Base-by-base conservation (phyloP, 805 yeast genomes). In the Komagataella ulmi region DNA sequence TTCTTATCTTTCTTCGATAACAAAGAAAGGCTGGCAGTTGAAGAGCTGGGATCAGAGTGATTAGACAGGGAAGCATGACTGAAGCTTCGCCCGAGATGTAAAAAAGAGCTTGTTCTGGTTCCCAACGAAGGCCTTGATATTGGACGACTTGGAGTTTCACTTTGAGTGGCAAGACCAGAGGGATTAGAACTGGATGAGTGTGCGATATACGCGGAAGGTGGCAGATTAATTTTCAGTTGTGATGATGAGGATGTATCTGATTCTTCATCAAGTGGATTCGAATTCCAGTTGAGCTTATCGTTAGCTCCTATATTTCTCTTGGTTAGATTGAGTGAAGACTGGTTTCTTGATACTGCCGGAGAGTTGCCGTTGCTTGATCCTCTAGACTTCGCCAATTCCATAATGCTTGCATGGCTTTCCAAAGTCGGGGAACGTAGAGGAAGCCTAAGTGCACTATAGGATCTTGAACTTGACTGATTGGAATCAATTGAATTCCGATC, bases 301-400 rank as follows among this genome's bases (percentile, higher is more conserved):
- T 30, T 30, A 30, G 40, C 40, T 30, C 40, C 40, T n/a, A 30
- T 30, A 44, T 17, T 10, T 30, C 40, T 30, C 6, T 30, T 30
- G 14, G 40, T 10, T 30, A 63, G 49, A 47, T 68, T 72, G 7
- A 65, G 59, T 3, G 63, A 52, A 2, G 75, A 71, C 7, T 63
- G 69, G 53, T 63, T 66, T 52, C 75, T 59, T 0, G 76, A 71
- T 6, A 56, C 51, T 0, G 69, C 59, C 1, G 76, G 78, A 3
- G 80, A 74, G 3, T 76, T 62, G 49, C 54, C 57, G 10, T 53
- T 30, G 1, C 67, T 64, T 3, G 68, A 64, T n/a, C 65, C 67
- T 46, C 66, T 53, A 23, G 66, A 63, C 51, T 57, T 62, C n/a
- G 64, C 64, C 45, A 63, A 50, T 4, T 59, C 64, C 17, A 56